phyloP scores from a whole-genome alignment of 495 filamentous ascomycete species.

The Penicillium paradoxum region DNA sequence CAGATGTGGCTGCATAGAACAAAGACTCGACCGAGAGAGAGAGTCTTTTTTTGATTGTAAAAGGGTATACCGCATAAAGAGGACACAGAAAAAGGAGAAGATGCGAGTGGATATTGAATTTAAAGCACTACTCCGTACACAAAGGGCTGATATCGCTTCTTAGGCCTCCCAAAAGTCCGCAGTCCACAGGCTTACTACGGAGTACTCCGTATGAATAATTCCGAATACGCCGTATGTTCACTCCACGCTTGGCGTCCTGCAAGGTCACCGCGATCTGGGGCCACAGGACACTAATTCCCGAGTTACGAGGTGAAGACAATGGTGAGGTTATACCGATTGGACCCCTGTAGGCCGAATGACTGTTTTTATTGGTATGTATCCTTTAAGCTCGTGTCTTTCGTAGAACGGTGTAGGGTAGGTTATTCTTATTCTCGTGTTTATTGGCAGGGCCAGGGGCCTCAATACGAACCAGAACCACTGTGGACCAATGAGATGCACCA shows the following conservation, averaged over 20 bases:
- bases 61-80: neutral
- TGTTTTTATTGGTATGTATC: too few species aligned
- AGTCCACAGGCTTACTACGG: too few species aligned
- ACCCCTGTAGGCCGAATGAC: too few species aligned
- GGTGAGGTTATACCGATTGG: neutral
- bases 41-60: too few species aligned
- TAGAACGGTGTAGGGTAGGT: neutral
- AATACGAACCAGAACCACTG: neutral
- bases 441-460: neutral
- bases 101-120: too few species aligned
- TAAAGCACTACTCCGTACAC: too few species aligned
- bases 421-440: neutral
- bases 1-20: constrained; percentile 1
- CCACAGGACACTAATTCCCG: neutral
- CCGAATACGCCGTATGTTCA: neutral
- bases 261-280: neutral
- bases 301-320: neutral
- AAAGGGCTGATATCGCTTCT: too few species aligned
- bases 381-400: neutral
- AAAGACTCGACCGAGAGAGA: neutral
- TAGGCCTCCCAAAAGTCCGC: too few species aligned
- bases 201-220: too few species aligned
- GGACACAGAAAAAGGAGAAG: neutral
- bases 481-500: neutral
- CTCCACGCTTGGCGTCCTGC: neutral